Evolutionary conservation across 805 yeast species (phyloP), one percentile per base, ranked within the genome.

Genomic region (Starmerella bombicola): DNA sequence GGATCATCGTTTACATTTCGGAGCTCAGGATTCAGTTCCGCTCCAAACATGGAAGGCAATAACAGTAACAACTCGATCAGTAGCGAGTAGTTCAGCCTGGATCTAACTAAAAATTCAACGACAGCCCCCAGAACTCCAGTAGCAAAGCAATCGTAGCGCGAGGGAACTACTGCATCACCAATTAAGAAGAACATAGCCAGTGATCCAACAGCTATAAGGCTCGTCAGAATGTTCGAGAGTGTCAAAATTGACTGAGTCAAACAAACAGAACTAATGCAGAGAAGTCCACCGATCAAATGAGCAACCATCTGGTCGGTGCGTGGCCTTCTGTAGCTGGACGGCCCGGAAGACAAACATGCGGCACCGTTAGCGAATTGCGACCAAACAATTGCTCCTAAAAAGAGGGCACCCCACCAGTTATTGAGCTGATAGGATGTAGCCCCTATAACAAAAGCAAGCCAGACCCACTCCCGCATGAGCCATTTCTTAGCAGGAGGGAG

Each of bases 131-230:
- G 20, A 2, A 20, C 17, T 6, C 46, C 46, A n/a, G 38, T 37
- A 1, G 30, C 34, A 7, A 45, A 4, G 15, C 34, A 13, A 38
- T 45, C 45, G 16, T 25, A 33, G 8, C 26, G 24, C 8, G 46
- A 39, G 20, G 38, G 34, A 7, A 24, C 30, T 2, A 41, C 33
- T 10, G 42, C 21, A 19, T 45, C 43, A 23, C 43, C 42, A 3
- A 37, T 21, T 18, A 45, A 19, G 23, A 41, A 42, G 39, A 39
- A 45, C 28, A 45, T 30, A 10, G 38, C 42, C 12, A 40, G 12
- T 2, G 49, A 38, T 12, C 46, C 38, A 4, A 33, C 26, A 4
- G 43, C 34, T 12, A 45, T 37, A 8, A 42, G 3, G n/a, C 35
- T 23, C 5, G 42, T 31, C n/a, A 35, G 9, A 21, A 33, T 1